These are phyloP conservation scores for Starmera amethionina DNA, from an alignment of 805 yeast genomes.

Conservation along the genomic window DNA sequence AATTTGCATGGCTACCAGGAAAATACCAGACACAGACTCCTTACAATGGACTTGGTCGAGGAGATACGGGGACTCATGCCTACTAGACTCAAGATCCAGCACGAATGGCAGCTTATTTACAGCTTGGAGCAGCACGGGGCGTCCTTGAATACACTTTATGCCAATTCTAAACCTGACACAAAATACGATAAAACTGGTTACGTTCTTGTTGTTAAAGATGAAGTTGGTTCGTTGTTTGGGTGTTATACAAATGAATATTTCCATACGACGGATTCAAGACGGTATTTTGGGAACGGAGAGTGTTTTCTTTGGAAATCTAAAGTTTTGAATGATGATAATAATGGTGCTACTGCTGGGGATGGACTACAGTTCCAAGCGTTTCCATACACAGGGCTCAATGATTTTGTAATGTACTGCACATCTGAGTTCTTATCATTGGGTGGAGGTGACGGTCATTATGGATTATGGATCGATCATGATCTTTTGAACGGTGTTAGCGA, in stretches of 20 bases:
- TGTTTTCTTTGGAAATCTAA: conserved; percentile 86
- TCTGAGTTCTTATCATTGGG: conserved; percentile 75
- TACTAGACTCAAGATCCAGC: conserved; percentile 64
- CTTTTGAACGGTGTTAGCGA: conserved; percentile 70
- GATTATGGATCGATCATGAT: conserved; percentile 76
- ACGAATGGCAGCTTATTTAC: conserved; percentile 69
- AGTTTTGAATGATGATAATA: conserved; percentile 19
- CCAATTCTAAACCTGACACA: conserved; percentile 35
- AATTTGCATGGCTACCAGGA: conserved; percentile 49
- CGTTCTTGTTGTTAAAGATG: conserved; percentile 62
- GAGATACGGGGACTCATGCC: conserved; percentile 71
- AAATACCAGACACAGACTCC: conserved; percentile 46
- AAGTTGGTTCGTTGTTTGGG: conserved; percentile 58
- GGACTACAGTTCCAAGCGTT: conserved; percentile 57
- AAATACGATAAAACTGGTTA: conserved; percentile 52
- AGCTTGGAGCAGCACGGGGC: conserved; percentile 92
- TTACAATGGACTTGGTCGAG: conserved; percentile 57
- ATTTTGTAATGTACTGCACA: conserved; percentile 76
- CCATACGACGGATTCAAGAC: conserved; percentile 58
- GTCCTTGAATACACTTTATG: conserved; percentile 70
- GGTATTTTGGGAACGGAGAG: conserved; percentile 90
- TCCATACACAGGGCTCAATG: conserved; percentile 83
- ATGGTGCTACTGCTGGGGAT: background rate
- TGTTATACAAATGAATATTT: conserved; percentile 68
- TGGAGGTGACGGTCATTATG: conserved; percentile 88